A percentile compares a stretch with the other conserved stretches of the same genome.
phyloP scores from a whole-genome alignment of 2,329 filamentous ascomycete species.

The Cercospora nicotianae region DNA sequence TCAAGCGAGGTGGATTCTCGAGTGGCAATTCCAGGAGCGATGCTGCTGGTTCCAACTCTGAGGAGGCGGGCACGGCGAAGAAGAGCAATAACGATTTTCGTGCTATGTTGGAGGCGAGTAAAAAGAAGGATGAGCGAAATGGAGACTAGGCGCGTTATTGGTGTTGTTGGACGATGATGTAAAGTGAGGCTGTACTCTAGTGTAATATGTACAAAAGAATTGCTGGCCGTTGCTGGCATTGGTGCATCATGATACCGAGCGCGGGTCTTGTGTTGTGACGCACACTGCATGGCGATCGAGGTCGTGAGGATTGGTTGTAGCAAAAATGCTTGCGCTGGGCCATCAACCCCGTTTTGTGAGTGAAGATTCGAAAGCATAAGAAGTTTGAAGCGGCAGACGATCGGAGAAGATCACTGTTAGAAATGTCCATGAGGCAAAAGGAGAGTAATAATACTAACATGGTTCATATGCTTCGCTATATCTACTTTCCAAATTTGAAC shows the following conservation, averaged over 20 bases:
- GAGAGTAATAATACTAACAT: not conserved
- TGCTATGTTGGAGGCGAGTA: constrained; percentile 52
- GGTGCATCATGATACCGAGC: not conserved
- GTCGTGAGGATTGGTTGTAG: not conserved
- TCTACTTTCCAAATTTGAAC: not conserved
- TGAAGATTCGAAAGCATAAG: not conserved
- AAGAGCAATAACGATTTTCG: constrained; percentile 62
- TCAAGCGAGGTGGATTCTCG: constrained; percentile 45
- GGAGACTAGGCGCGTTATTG: constrained; percentile 20
- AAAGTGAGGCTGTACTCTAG: constrained; percentile 2
- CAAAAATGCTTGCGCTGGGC: not conserved
- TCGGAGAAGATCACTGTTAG: not conserved
- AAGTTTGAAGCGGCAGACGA: not conserved
- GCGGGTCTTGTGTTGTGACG: not conserved
- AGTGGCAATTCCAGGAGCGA: constrained; percentile 22
- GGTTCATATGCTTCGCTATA: not conserved
- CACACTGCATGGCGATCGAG: not conserved
- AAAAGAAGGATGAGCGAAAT: constrained; percentile 30
- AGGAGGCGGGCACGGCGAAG: constrained; percentile 34
- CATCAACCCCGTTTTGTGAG: not conserved
- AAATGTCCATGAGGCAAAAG: not conserved
- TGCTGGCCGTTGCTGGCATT: not conserved
- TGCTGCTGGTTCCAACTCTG: constrained; percentile 32
- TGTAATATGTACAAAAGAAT: constrained; percentile 6
- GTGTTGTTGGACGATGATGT: not conserved